Percentiles rank a stretch among this genome's conserved stretches.
phyloP scores from a whole-genome alignment of 257 asterid genomes.

The Nicotiana attenuata region DNA sequence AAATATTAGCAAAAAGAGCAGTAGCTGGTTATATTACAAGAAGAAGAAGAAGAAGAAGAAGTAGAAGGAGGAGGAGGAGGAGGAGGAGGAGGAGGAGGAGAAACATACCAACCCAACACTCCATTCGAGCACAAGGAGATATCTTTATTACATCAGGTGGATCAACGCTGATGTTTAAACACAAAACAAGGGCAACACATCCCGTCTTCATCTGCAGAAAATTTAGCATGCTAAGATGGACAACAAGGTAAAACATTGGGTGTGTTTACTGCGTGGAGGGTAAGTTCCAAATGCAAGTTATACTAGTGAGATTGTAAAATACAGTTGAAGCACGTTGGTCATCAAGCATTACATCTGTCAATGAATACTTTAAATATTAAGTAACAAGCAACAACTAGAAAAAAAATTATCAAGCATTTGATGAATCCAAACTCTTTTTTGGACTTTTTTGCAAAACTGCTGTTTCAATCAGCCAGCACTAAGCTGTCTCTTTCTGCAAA shows the following conservation, averaged over 20 bases:
- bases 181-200: slow-evolving; percentile 94
- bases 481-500: not conserved
- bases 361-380: not conserved
- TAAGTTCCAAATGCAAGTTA: not conserved
- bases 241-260: slow-evolving; percentile 3
- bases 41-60: not conserved
- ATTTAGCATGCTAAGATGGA: slow-evolving; percentile 9
- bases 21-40: not conserved
- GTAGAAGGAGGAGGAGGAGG: slow-evolving; percentile 2
- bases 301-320: not conserved
- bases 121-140: slow-evolving; percentile 99
- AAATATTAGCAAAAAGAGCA: not conserved
- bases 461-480: not conserved
- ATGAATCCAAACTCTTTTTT: not conserved
- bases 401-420: not conserved
- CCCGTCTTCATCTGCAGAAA: slow-evolving; percentile 97
- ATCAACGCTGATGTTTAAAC: slow-evolving; percentile 91
- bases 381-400: not conserved
- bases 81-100: not conserved
- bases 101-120: slow-evolving; percentile 94
- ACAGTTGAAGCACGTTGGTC: too few relatives aligned
- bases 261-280: not conserved
- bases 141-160: slow-evolving; percentile 99
- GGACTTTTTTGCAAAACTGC: not conserved
- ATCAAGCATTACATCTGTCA: not conserved